These are phyloP conservation scores for Schwanniomyces occidentalis DNA, from an alignment of 805 yeast species.

Conservation along the genomic window DNA sequence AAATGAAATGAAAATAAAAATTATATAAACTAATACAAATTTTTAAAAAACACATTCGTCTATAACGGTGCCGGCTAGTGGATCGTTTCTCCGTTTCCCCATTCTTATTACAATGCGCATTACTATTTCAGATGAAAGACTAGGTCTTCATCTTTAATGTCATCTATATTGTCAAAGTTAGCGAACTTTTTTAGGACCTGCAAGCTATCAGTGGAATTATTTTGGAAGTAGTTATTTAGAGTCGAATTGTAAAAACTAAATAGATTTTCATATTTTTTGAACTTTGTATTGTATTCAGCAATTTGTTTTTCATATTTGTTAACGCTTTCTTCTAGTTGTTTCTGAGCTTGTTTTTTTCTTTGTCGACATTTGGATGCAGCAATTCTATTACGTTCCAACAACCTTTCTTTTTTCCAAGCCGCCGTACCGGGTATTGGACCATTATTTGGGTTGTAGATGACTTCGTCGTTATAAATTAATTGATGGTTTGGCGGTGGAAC, in stretches of 20 bases:
- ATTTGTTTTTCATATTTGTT: constrained; percentile 49
- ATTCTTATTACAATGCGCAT: no score
- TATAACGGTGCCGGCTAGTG: no score
- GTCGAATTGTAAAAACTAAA: constrained; percentile 19
- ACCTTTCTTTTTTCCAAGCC: constrained; percentile 66
- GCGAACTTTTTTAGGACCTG: constrained; percentile 8
- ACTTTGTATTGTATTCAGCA: constrained; percentile 17
- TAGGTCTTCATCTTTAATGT: constrained; percentile 1
- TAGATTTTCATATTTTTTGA: constrained; percentile 23
- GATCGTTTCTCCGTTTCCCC: no score
- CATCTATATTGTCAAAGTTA: constrained; percentile 2
- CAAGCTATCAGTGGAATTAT: constrained; percentile 5
- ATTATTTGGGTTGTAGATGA: constrained; percentile 51
- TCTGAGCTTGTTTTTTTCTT: constrained; percentile 67
- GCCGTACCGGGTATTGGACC: constrained; percentile 64
- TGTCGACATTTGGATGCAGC: constrained; percentile 72
- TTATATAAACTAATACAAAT: no score
- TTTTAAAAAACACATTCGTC: no score
- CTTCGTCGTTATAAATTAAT: constrained; percentile 54
- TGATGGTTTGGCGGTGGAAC: constrained; percentile 52
- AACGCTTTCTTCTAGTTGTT: constrained; percentile 62
- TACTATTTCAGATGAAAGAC: no score
- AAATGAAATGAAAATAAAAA: no score
- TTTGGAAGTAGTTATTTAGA: constrained; percentile 16
- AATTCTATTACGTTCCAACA: constrained; percentile 62